Evolutionary conservation across 2,329 filamentous ascomycete species (phyloP).

Genomic region (Calonectria naviculata): DNA sequence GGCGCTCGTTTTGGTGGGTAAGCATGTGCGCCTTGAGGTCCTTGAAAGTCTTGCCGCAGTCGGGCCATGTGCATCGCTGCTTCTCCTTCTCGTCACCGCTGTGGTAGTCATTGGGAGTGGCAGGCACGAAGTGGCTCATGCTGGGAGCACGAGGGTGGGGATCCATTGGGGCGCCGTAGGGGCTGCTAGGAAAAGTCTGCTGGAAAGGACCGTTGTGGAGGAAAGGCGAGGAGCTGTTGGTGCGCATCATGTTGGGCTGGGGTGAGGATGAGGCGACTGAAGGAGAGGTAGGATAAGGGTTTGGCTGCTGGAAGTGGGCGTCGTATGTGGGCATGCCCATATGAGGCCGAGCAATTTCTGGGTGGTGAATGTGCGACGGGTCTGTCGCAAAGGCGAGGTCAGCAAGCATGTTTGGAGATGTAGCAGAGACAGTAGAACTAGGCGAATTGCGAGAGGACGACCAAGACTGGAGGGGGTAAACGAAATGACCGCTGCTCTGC

Average conservation of each 20-base stretch:
- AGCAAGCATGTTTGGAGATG: conserved; percentile 44
- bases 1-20: conserved; percentile 90
- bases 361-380: conserved; percentile 67
- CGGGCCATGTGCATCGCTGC: conserved; percentile 81
- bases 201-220: conserved; percentile 66
- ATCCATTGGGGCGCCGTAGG: conserved; percentile 60
- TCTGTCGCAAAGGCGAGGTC: conserved; percentile 56
- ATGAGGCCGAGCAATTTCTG: conserved; percentile 61
- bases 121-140: conserved; percentile 76
- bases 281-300: conserved; percentile 70
- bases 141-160: conserved; percentile 71
- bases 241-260: conserved; percentile 59
- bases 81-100: conserved; percentile 76
- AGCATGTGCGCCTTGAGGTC: conserved; percentile 95
- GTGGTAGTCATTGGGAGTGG: conserved; percentile 66
- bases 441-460: conserved; percentile 11
- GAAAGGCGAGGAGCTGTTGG: conserved; percentile 74
- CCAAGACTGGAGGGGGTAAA: conserved; percentile 29
- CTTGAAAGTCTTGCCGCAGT: conserved; percentile 89
- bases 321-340: conserved; percentile 61
- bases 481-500: conserved; percentile 36
- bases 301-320: conserved; percentile 57
- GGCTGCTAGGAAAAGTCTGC: conserved; percentile 64
- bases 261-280: conserved; percentile 67
- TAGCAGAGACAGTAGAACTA: conserved; percentile 7